Conservation (phyloP, 257 asterid species). For the Striga asiatica region DNA sequence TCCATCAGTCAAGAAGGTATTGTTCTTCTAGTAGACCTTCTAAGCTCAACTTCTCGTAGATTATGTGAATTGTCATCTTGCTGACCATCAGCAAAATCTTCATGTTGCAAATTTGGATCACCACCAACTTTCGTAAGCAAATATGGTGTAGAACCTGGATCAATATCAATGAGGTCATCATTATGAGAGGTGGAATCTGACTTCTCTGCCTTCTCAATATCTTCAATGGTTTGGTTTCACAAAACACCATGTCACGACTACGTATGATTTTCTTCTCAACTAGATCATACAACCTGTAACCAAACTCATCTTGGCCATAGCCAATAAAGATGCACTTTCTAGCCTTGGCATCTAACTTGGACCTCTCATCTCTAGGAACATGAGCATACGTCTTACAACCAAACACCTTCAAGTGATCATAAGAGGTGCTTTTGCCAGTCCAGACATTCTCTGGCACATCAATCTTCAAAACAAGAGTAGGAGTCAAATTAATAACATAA, state of each 20-base stretch:
- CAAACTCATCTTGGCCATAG: background rate
- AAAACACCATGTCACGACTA: background rate
- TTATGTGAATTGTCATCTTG: too few relatives aligned
- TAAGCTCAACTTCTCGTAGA: background rate
- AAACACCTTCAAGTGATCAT: background rate
- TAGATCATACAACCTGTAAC: background rate
- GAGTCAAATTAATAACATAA: background rate
- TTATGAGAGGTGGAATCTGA: too few relatives aligned
- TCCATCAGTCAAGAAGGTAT: background rate
- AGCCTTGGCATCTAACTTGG: constrained; percentile 1
- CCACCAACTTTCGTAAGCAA: too few relatives aligned
- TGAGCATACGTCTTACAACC: constrained; percentile 3
- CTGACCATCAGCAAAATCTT: too few relatives aligned
- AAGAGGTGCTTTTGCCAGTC: background rate
- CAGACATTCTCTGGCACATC: background rate
- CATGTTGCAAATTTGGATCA: too few relatives aligned
- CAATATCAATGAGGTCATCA: too few relatives aligned
- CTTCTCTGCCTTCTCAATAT: background rate
- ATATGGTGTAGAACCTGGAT: too few relatives aligned
- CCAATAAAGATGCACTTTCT: constrained; percentile 3
- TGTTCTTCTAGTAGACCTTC: background rate
- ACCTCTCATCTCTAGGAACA: constrained; percentile 5
- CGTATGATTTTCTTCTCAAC: background rate
- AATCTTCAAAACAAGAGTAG: background rate
- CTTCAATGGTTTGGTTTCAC: background rate